Percentiles rank a stretch among this genome's conserved stretches.
These are phyloP conservation scores for Cystoderma amianthinum DNA, from an alignment of 768 basidiomycete species.

Conservation along the genomic window DNA sequence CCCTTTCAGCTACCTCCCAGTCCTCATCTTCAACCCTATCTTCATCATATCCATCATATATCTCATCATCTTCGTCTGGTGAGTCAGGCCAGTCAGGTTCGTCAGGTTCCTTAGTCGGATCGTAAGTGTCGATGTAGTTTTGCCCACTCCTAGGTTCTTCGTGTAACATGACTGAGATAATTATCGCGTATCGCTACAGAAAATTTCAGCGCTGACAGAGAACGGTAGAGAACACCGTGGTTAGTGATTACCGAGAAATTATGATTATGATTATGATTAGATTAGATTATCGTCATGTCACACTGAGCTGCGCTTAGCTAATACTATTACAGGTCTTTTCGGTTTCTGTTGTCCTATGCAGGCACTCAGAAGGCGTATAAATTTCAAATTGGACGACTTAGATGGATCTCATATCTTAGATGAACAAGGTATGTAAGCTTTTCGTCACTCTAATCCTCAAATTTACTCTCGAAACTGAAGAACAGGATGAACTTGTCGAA, in stretches of 20 bases:
- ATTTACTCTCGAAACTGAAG: constrained; percentile 20
- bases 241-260: no score
- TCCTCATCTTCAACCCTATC: constrained; percentile 79
- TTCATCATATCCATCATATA: constrained; percentile 45
- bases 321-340: no score
- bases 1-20: constrained; percentile 82
- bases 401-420: constrained; percentile 31
- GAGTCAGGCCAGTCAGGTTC: constrained; percentile 23
- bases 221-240: no score
- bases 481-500: constrained; percentile 57
- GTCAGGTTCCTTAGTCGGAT: constrained; percentile 27
- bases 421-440: constrained; percentile 37
- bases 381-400: constrained; percentile 31
- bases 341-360: no score
- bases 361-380: constrained; percentile 34
- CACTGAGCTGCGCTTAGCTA: neutral
- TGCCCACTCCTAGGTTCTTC: constrained; percentile 18
- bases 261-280: constrained; percentile 9
- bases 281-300: neutral
- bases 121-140: constrained; percentile 37
- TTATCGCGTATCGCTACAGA: no score
- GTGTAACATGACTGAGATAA: no score
- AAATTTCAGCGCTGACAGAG: no score
- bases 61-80: constrained; percentile 31
- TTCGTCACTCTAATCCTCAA: neutral